Evolutionary conservation across 495 filamentous ascomycete species (phyloP).

Genomic region (Haplographium delicatum): DNA sequence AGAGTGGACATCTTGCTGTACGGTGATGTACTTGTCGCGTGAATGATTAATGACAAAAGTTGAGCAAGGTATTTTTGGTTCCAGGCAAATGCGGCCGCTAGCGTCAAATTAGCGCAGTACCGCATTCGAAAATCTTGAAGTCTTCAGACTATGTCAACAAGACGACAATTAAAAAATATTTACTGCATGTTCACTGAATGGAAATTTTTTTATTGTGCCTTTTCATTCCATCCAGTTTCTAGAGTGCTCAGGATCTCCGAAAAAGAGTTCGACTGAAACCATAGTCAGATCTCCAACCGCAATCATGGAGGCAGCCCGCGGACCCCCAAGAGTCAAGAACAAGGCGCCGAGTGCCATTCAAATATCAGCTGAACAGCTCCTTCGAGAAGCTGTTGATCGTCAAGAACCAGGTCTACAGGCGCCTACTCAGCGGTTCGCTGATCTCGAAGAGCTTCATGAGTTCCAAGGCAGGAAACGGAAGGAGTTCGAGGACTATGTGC

Average conservation of each 20-base stretch:
- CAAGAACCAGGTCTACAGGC: conserved; percentile 85
- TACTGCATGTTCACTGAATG: not conserved
- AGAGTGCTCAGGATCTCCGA: not conserved
- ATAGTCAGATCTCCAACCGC: conserved; percentile 8
- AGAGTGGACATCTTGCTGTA: conserved; percentile 61
- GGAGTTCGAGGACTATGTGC: conserved; percentile 97
- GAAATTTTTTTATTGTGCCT: not conserved
- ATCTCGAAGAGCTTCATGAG: conserved; percentile 96
- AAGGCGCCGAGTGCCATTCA: conserved; percentile 84
- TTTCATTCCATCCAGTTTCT: not conserved
- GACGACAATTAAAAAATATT: not conserved
- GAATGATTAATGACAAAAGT: not conserved
- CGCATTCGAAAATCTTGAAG: not conserved
- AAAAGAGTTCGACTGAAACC: too few species aligned
- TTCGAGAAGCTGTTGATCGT: conserved; percentile 95
- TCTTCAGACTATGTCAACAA: not conserved
- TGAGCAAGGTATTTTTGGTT: not conserved
- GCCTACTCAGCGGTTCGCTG: conserved; percentile 90
- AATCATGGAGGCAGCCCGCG: conserved; percentile 87
- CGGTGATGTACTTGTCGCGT: not conserved
- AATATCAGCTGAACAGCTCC: conserved; percentile 94
- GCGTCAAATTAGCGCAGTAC: conserved; percentile 4
- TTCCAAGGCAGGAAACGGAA: conserved; percentile 93
- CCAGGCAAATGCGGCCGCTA: conserved; percentile 3
- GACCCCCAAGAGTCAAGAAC: conserved; percentile 95